Base-by-base conservation (phyloP, 805 yeast species). In the Spathaspora arborariae region DNA sequence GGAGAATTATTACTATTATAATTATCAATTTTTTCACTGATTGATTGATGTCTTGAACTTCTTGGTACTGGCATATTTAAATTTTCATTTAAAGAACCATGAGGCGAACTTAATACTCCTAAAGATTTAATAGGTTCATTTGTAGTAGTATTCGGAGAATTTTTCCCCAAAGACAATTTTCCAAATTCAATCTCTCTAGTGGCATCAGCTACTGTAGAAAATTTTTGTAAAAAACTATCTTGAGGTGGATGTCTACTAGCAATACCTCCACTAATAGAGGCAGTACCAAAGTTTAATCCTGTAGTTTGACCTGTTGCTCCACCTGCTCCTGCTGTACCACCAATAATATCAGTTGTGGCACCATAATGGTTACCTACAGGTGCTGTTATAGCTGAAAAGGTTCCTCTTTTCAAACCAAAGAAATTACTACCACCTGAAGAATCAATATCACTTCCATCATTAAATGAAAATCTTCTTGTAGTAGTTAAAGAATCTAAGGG, bases 191-290 rank as follows among this genome's bases (percentile, higher is more conserved):
- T 70, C 53, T 83, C 89, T 55, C 85, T 70, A 0, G 89, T 83
- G 41, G 85, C 84, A 47, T 83, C 88, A 5, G 85, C 84, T 15
- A 83, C 84, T 2, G 80, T 68, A 5, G 84, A 70, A 56, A 83
- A 83, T 62, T 81, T 82, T 51, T 80, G 83, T 51, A 83, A 65
- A 56, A 83, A 83, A 42, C 78, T 69, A 16, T 69, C 75, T 45
- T 65, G 72, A 22, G 73, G 74, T 1, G 76, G 76, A 42, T 72
- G 77, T 49, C 76, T 64, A 47, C 62, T 68, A 30, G 77, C 74
- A 37, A 74, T 72, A 7, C 81, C 82, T 15, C 81, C 83, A 45
- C 81, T 74, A 33, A 82, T 78, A 2, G 85, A 79, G 7, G 85
- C 84, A 7, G 87, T 73, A 2, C 82, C 84, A 54, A 81, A 77